These are phyloP conservation scores for Peniophora sp. DNA, from an alignment of 1,284 basidiomycete genomes.

Conservation along the genomic window DNA sequence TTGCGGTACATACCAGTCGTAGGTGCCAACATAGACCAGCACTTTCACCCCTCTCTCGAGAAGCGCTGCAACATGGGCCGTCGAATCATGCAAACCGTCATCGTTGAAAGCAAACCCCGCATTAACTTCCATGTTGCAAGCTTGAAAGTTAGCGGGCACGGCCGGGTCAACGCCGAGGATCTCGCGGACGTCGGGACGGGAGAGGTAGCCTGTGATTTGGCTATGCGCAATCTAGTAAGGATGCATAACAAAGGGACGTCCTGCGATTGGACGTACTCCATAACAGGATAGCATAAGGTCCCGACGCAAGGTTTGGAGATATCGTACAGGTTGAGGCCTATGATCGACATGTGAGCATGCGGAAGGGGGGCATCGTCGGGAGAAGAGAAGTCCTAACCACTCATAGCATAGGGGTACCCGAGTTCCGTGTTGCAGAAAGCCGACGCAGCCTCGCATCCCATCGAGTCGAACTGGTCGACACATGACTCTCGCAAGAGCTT, in stretches of 20 bases:
- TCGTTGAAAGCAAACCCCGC: slow-evolving; percentile 27
- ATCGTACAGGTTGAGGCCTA: slow-evolving; percentile 19
- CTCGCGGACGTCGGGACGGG: slow-evolving; percentile 41
- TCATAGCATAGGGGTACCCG: slow-evolving; percentile 9
- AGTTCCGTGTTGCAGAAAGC: slow-evolving; percentile 26
- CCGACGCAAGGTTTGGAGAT: slow-evolving; percentile 17
- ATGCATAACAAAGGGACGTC: slow-evolving; percentile 24
- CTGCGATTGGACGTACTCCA: slow-evolving; percentile 22
- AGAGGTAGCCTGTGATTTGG: slow-evolving; percentile 45
- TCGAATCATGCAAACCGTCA: slow-evolving; percentile 36
- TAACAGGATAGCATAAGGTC: slow-evolving; percentile 18
- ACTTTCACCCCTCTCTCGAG: slow-evolving; percentile 69
- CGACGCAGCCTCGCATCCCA: slow-evolving; percentile 29
- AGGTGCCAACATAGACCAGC: slow-evolving; percentile 67
- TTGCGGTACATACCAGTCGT: slow-evolving; percentile 28
- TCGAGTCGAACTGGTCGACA: slow-evolving; percentile 25
- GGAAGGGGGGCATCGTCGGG: slow-evolving; percentile 18
- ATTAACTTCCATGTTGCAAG: slow-evolving; percentile 36
- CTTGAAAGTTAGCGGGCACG: slow-evolving; percentile 36
- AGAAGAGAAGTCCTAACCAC: slow-evolving; percentile 4
- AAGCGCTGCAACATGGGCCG: slow-evolving; percentile 57
- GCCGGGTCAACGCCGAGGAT: slow-evolving; percentile 52
- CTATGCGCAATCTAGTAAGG: slow-evolving; percentile 51
- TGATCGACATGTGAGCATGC: slow-evolving; percentile 38
- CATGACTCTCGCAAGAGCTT: slow-evolving; percentile 20